phyloP scores from a whole-genome alignment of 129 eudicot genomes.

The Lactuca saligna region DNA sequence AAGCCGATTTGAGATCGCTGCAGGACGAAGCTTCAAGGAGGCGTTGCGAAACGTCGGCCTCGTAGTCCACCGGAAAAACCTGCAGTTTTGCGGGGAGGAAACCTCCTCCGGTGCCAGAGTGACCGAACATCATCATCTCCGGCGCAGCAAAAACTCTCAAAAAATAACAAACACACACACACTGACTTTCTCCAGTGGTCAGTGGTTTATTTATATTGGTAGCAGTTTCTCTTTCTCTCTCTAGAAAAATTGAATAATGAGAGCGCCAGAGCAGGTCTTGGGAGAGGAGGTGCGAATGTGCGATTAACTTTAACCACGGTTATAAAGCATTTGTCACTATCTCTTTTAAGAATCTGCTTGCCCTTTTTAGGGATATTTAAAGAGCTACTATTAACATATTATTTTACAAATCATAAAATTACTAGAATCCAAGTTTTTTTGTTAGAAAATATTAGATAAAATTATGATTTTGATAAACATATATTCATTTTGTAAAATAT shows the following conservation, averaged over 20 bases:
- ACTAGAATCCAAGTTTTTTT: too few relatives aligned
- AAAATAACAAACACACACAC: background rate
- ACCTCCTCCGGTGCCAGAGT: constrained; percentile 47
- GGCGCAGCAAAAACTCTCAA: constrained; percentile 14
- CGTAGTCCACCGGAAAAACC: constrained; percentile 80
- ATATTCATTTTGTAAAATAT: too few relatives aligned
- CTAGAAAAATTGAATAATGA: constrained; percentile 57
- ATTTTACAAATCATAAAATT: too few relatives aligned
- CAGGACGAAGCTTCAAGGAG: constrained; percentile 57
- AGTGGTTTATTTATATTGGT: constrained; percentile 22
- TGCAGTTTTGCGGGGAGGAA: constrained; percentile 62
- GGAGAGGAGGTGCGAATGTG: constrained; percentile 9
- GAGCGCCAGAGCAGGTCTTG: constrained; percentile 66
- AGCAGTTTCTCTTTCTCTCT: constrained; percentile 20
- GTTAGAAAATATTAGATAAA: too few relatives aligned
- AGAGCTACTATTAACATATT: background rate
- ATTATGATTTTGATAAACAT: too few relatives aligned
- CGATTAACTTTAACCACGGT: constrained; percentile 46
- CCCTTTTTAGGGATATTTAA: constrained; percentile 6
- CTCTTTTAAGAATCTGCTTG: constrained; percentile 18
- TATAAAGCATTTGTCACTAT: constrained; percentile 32
- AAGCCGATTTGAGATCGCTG: constrained; percentile 50
- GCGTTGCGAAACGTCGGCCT: constrained; percentile 71
- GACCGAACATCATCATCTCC: constrained; percentile 73
- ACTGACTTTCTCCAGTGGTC: constrained; percentile 5